Evolutionary conservation across 768 basidiomycete species (phyloP).

Genomic region (Psilocybe cubensis): DNA sequence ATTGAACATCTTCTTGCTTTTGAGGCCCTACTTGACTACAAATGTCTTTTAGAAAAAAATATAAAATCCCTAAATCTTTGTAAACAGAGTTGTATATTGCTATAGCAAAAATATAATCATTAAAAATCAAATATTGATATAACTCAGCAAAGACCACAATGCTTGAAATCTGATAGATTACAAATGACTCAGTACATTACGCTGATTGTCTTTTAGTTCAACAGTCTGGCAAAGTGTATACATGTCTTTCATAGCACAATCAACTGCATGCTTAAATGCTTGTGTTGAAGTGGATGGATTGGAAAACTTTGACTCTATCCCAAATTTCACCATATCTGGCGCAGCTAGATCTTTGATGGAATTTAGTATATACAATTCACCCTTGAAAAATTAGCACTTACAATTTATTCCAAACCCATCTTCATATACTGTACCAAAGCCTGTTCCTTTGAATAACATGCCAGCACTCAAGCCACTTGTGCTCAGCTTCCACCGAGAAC

Average conservation of each 20-base stretch:
- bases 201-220: slow-evolving; percentile 15
- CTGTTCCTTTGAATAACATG: slow-evolving; percentile 85
- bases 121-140: too few species aligned
- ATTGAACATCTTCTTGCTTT: background rate
- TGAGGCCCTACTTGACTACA: slow-evolving; percentile 1
- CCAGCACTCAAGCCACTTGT: slow-evolving; percentile 92
- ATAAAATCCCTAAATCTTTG: background rate
- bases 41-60: slow-evolving; percentile 1
- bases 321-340: slow-evolving; percentile 82
- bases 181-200: too few species aligned
- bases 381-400: slow-evolving; percentile 39
- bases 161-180: too few species aligned
- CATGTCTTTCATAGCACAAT: slow-evolving; percentile 73
- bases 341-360: slow-evolving; percentile 72
- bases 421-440: slow-evolving; percentile 81
- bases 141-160: too few species aligned
- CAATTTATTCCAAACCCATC: slow-evolving; percentile 97
- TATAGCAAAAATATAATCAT: background rate
- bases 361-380: background rate
- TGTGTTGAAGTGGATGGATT: slow-evolving; percentile 71
- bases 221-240: slow-evolving; percentile 47
- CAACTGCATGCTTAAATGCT: slow-evolving; percentile 63
- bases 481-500: slow-evolving; percentile 85
- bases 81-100: background rate
- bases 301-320: slow-evolving; percentile 88